Evolutionary conservation across 2,329 filamentous ascomycete genomes (phyloP), one percentile per base, ranked within the genome.

Genomic region (Thielaviopsis punctulata): DNA sequence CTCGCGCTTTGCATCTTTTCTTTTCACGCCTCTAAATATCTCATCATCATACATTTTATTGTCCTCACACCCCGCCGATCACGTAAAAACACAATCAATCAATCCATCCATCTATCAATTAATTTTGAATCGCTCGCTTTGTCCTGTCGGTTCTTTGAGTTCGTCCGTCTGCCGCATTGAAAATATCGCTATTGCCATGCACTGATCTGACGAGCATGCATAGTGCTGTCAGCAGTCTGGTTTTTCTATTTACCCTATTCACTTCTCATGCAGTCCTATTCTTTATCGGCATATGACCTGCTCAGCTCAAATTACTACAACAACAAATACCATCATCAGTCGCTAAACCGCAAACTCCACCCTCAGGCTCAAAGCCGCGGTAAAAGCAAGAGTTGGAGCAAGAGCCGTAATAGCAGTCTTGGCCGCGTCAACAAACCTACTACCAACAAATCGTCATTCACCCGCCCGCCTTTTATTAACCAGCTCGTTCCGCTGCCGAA

Each of bases 211-310:
- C 36, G 36, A 52, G 53, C 49, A 50, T 55, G 53, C 53, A n/a
- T 15, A 41, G 36, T 18, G 50, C 53, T 49, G 27, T 47, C 48
- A 45, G 50, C 47, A 55, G 53, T 48, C 44, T 30, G 41, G 53
- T 50, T 18, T 41, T 41, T 41, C 19, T 7, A 18, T 19, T 41
- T 41, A 41, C 19, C 19, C 19, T 41, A 15, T 5, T 41, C 36
- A 41, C 36, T 52, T 50, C 49, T 50, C 46, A 55, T 55, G 53
- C 53, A 52, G 41, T 55, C 53, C 47, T 48, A 50, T 39, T 52
- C 51, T 49, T 45, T 25, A 41, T 43, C 50, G 50, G 53, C 46
- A 52, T 25, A 48, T 21, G 33, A 45, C 50, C 50, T 47, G 36
- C 51, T 51, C 48, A 54, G 43, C 27, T 24, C 44, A 18, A 39